A percentile compares a stretch with the other conserved stretches of the same genome.
phyloP scores from a whole-genome alignment of 148 eudicot genomes.

The Silene conica region DNA sequence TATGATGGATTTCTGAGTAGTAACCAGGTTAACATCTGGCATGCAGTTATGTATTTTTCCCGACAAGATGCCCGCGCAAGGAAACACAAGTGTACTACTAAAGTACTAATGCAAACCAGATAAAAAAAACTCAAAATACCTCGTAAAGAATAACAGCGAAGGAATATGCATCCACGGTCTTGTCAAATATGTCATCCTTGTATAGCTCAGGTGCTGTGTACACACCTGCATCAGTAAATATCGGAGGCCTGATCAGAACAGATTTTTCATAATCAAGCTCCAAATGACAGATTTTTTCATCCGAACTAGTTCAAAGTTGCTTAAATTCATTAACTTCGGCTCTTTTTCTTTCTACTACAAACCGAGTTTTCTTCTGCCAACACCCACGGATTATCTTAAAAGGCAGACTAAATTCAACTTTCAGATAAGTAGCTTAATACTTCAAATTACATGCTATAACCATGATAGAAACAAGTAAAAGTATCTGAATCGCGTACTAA shows the following conservation, averaged over 20 bases:
- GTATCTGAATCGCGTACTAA: too few species aligned
- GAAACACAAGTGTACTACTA: too few species aligned
- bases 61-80: not conserved
- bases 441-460: too few species aligned
- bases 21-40: not conserved
- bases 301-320: not conserved
- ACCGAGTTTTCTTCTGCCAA: not conserved
- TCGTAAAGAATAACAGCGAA: conserved; percentile 84
- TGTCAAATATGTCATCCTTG: conserved; percentile 76
- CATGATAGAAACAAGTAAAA: too few species aligned
- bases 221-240: conserved; percentile 38
- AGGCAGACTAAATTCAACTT: too few species aligned
- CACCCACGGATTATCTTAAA: not conserved
- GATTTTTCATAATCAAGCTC: not conserved
- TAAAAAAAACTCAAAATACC: conserved; percentile 40
- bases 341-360: not conserved
- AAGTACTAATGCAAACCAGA: conserved; percentile 6
- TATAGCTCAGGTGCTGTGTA: conserved; percentile 89
- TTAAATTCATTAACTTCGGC: not conserved
- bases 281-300: not conserved
- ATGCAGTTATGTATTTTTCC: not conserved
- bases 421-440: too few species aligned
- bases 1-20: not conserved
- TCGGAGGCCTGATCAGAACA: conserved; percentile 4
- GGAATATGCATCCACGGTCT: conserved; percentile 83